Percentiles rank a stretch among this genome's conserved stretches.
Conservation (phyloP, 768 basidiomycete species). For the Psilocybe azurescens region DNA sequence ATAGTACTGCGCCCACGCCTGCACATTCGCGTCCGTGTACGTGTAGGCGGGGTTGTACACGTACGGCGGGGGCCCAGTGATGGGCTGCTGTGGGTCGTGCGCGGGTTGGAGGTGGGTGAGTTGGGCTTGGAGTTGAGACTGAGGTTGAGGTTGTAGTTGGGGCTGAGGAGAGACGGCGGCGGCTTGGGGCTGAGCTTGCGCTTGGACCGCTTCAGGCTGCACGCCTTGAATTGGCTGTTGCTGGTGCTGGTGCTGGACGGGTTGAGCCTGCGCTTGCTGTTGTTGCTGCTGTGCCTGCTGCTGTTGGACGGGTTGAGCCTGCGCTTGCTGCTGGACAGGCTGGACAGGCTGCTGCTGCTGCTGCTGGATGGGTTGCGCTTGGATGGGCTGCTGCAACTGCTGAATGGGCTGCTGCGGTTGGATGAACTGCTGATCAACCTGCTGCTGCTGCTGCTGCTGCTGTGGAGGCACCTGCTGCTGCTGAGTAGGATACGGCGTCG, state of each 20-base stretch:
- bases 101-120: neutral
- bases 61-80: conserved; percentile 49
- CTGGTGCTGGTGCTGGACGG: neutral
- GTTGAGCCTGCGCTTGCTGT: conserved; percentile 19
- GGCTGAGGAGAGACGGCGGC: conserved; percentile 34
- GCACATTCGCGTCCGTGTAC: conserved; percentile 81
- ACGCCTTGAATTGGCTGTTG: neutral
- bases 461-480: conserved; percentile 20
- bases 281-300: conserved; percentile 21
- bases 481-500: conserved; percentile 40
- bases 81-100: conserved; percentile 30
- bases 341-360: conserved; percentile 24
- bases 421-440: conserved; percentile 11
- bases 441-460: conserved; percentile 21
- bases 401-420: conserved; percentile 15
- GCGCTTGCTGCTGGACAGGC: conserved; percentile 2
- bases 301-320: conserved; percentile 16
- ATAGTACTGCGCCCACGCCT: conserved; percentile 89
- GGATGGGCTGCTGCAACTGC: conserved; percentile 22
- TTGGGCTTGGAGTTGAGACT: conserved; percentile 29
- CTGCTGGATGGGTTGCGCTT: conserved; percentile 11
- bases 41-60: conserved; percentile 67
- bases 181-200: conserved; percentile 21
- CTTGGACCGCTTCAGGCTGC: neutral
- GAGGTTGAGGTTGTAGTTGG: conserved; percentile 28